Base-by-base conservation (phyloP, 1,284 basidiomycete species). In the Phellinidium pouzarii region DNA sequence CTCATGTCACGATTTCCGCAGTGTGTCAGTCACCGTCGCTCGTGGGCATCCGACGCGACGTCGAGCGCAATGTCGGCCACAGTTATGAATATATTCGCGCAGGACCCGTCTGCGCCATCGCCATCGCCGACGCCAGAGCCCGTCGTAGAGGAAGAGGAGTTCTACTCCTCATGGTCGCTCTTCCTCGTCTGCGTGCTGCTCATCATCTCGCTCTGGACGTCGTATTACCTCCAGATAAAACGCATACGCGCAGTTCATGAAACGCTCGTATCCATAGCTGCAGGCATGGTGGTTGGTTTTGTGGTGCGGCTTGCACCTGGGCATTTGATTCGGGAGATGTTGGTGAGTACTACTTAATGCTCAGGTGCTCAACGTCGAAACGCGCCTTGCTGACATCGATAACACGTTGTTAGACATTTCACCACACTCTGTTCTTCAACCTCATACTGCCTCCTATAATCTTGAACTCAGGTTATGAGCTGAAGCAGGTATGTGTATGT, bases 341-440 rank as follows among this genome's bases (percentile, higher is more conserved):
- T 99, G 70, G 92, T 93, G 70, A 77, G 90, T 46, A 31, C n/a
- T n/a, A n/a, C 29, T 31, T 12, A 31, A 31, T 5, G 5, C 29
- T 6, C 12, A 5, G 6, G 36, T 50, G 37, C 44, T 12, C 8
- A 45, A 22, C 11, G 11, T 19, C 9, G 14, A 25, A 9, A 43
- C 12, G 5, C 14, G 25, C 5, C 19, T n/a, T 9, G 41, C 37
- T 40, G 22, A 29, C 42, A 29, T 34, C 38, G 20, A 37, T 31
- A 26, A n/a, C 31, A 26, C 17, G 27, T 57, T 34, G n/a, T 44
- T 25, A 94, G 91, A 91, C 90, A 17, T 97, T 96, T 77, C 94
- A 91, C 68, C 93, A 96, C 66, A 98, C 94, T 2, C 77, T 99
- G 53, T 97, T 99, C 78, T 95, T 99, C 75, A 99, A 99, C 68